These are phyloP conservation scores for Pilatotrama ljubarskyi DNA, from an alignment of 768 basidiomycete genomes.

Conservation along the genomic window DNA sequence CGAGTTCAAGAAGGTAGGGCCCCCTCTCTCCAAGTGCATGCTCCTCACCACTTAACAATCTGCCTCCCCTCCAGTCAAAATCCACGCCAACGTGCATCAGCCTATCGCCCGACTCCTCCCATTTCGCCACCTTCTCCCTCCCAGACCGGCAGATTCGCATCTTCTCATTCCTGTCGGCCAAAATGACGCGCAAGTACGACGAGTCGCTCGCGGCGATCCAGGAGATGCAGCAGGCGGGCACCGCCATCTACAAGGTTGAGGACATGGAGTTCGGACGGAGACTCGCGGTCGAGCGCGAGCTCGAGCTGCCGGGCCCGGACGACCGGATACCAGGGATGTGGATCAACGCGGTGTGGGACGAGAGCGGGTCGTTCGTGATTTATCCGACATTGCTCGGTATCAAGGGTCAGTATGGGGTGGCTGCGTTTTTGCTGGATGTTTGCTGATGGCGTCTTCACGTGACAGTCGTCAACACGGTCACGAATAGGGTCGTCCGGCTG, in stretches of 20 bases:
- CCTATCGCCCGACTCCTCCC: constrained; percentile 84
- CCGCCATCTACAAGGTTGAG: constrained; percentile 87
- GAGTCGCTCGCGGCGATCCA: constrained; percentile 91
- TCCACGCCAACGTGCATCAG: constrained; percentile 90
- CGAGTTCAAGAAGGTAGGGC: constrained; percentile 92
- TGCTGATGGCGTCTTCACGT: neutral
- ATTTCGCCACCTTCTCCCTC: constrained; percentile 91
- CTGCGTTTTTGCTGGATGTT: neutral
- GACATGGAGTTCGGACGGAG: constrained; percentile 99
- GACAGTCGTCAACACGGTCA: constrained; percentile 89
- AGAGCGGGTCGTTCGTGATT: constrained; percentile 90
- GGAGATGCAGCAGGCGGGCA: constrained; percentile 99
- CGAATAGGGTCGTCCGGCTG: constrained; percentile 86
- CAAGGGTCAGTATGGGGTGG: constrained; percentile 62
- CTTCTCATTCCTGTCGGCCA: constrained; percentile 89
- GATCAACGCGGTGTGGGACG: constrained; percentile 96
- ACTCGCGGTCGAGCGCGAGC: constrained; percentile 88
- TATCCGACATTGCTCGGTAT: constrained; percentile 94
- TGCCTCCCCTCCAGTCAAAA: constrained; percentile 60
- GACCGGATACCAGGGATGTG: constrained; percentile 72
- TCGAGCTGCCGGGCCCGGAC: constrained; percentile 81
- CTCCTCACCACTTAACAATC: neutral
- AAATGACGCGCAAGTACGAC: constrained; percentile 90
- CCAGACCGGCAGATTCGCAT: constrained; percentile 93
- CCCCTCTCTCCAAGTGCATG: neutral